phyloP scores from a whole-genome alignment of 345 rosid species.

The Populus deltoides region DNA sequence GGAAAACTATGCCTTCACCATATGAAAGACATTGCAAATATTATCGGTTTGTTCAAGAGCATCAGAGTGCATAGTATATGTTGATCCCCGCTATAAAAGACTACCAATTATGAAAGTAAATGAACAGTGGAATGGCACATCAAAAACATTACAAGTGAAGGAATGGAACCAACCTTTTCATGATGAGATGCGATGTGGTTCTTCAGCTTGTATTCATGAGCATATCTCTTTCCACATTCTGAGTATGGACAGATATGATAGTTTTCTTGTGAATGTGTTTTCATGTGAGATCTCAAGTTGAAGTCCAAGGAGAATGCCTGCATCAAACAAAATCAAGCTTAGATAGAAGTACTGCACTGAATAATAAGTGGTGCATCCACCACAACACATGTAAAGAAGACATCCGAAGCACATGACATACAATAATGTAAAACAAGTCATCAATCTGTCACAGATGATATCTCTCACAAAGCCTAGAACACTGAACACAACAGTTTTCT shows the following conservation, averaged over 20 bases:
- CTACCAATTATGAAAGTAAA: not conserved
- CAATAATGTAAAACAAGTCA: not conserved
- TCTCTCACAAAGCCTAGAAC: not conserved
- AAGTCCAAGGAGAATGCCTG: constrained; percentile 99
- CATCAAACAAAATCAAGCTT: constrained; percentile 20
- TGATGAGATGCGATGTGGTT: constrained; percentile 81
- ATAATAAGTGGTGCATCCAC: not conserved
- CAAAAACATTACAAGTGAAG: not conserved
- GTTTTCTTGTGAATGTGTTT: constrained; percentile 97
- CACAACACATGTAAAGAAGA: constrained; percentile 6
- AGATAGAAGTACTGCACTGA: not conserved
- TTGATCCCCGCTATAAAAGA: not conserved
- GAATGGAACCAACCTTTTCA: constrained; percentile 57
- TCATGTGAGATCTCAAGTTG: constrained; percentile 96
- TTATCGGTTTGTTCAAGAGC: not conserved
- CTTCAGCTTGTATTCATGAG: constrained; percentile 95
- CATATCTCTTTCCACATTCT: constrained; percentile 97
- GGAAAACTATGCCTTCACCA: not conserved
- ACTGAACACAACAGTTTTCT: not conserved
- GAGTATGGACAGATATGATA: constrained; percentile 87
- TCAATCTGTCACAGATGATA: not conserved
- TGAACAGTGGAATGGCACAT: not conserved
- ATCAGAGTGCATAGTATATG: not conserved
- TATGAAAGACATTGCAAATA: not conserved
- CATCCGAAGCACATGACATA: not conserved